Base-by-base conservation (phyloP, 83 land plant genomes). In the Picea mariana region DNA sequence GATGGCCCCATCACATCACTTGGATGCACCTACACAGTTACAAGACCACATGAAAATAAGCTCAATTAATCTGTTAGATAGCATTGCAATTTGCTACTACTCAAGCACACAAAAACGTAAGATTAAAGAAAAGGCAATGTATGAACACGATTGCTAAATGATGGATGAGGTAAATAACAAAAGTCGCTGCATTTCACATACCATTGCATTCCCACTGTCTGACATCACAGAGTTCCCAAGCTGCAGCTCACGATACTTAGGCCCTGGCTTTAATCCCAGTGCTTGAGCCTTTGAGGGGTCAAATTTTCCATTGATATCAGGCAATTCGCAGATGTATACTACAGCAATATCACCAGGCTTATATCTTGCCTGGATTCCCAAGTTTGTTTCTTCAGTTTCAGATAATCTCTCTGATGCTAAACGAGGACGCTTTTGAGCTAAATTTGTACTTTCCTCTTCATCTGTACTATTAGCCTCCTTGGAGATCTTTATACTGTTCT, bases 1-100 rank as follows among this genome's bases (percentile, higher is more conserved):
- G 99, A 88, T 67, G 99, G 99, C 44, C 82, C 97, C 88, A 97
- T 83, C 2, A 97, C 99, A 91, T 95, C 98, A 83, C 90, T 87
- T 79, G 99, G 99, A 84, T 90, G 87, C 75, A 98, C 91, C 99
- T 98, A 81, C 81, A 88, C 64, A 83, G 17, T 24, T 58, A 75
- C 18, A 23, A 84, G 13, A 81, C 27, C 75, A 67, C 62, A 47
- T 72, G 67, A 44, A 55, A 60, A 55, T 31, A 79, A 26, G 4
- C 8, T 13, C 62, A 18, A 71, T 55, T 7, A 75, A 76, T 52
- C 55, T 52, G 62, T 55, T 49, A 62, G 52, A 52, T 27, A 82
- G 24, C 18, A 76, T 55, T 76, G 62, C 62, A 13, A 31, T 76
- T 76, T 55, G 15, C 58, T 63, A 16, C 59, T 0, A 40, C 31